Percentiles rank a stretch among this genome's conserved stretches.
Evolutionary conservation across 345 rosid species (phyloP).

Genomic region (Cochlearia excelsa): DNA sequence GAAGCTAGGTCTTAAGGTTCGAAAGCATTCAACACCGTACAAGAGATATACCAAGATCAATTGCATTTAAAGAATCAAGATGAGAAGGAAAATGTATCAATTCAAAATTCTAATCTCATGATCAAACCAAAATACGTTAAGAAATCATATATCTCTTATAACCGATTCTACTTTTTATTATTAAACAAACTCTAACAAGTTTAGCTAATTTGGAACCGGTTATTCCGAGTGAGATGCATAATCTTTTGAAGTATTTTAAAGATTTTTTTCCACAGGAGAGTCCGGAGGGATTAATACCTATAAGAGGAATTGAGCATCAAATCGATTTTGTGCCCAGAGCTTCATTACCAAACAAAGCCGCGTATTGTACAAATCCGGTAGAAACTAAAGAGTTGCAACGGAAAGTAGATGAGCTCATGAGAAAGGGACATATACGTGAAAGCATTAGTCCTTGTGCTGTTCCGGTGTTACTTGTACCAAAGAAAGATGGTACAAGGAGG

Average conservation of each 20-base stretch:
- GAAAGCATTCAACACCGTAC: not conserved
- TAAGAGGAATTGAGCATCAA: not conserved
- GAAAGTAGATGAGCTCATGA: not conserved
- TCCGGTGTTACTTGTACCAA: not conserved
- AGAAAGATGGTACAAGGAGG: not conserved
- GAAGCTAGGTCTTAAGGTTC: not conserved
- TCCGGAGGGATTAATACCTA: too few relatives aligned
- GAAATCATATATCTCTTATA: too few relatives aligned
- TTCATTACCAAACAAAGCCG: not conserved
- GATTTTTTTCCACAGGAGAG: too few relatives aligned
- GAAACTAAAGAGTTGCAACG: not conserved
- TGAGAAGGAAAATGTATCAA: too few relatives aligned
- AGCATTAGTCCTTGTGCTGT: not conserved
- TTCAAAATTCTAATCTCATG: too few relatives aligned
- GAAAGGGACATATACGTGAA: not conserved
- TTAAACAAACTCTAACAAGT: too few relatives aligned
- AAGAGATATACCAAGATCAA: too few relatives aligned
- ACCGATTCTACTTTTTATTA: too few relatives aligned
- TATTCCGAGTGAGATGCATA: not conserved
- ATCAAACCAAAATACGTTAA: too few relatives aligned
- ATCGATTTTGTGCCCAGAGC: not conserved
- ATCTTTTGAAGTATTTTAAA: too few relatives aligned
- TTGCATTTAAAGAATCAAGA: too few relatives aligned
- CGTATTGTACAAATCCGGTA: not conserved
- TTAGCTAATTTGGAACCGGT: too few relatives aligned